These are phyloP conservation scores for Neurospora sp. DNA, from an alignment of 495 filamentous ascomycete genomes.

Conservation along the genomic window DNA sequence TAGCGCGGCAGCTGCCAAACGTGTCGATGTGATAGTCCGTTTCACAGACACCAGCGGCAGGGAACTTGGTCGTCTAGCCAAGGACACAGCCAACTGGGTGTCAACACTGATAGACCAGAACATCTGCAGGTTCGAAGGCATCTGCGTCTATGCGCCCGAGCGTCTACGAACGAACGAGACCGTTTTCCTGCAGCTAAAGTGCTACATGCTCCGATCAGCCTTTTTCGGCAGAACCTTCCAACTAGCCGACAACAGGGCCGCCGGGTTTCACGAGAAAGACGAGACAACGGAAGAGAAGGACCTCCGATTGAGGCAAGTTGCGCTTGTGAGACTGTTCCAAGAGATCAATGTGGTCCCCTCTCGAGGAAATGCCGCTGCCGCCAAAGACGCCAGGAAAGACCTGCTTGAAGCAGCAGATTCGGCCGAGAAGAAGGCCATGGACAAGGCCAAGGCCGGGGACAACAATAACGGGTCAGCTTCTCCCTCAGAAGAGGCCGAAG, in stretches of 20 bases:
- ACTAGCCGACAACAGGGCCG: conserved; percentile 58
- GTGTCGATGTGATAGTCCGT: conserved; percentile 78
- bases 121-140: conserved; percentile 77
- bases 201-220: conserved; percentile 61
- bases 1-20: conserved; percentile 42
- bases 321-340: conserved; percentile 77
- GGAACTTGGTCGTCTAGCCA: conserved; percentile 82
- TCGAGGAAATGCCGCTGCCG: conserved; percentile 60
- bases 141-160: conserved; percentile 85
- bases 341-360: conserved; percentile 76
- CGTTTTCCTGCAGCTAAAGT: conserved; percentile 75
- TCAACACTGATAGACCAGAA: conserved; percentile 88
- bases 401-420: conserved; percentile 79
- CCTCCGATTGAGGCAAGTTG: conserved; percentile 76
- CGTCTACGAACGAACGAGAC: conserved; percentile 82
- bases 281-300: conserved; percentile 80
- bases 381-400: conserved; percentile 68
- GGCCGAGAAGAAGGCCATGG: conserved; percentile 66
- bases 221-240: conserved; percentile 56
- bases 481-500: conserved; percentile 58
- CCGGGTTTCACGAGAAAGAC: conserved; percentile 53
- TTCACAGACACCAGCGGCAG: conserved; percentile 74
- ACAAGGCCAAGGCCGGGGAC: conserved; percentile 17
- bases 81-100: conserved; percentile 88
- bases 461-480: conserved; percentile 39